phyloP scores from a whole-genome alignment of 78 protist genomes.

The Paulinella micropora region DNA sequence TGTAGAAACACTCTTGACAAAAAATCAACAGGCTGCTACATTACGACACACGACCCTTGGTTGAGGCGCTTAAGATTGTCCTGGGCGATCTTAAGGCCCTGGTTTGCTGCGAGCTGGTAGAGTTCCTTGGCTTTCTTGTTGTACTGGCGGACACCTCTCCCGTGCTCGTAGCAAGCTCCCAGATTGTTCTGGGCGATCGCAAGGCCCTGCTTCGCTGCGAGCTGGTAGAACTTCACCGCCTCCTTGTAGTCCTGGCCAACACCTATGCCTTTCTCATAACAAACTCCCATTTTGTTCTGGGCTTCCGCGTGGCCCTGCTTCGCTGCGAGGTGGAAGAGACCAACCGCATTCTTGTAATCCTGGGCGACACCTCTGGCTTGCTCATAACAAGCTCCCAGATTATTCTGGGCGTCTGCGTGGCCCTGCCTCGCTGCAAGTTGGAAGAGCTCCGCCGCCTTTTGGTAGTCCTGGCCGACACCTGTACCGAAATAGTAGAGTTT shows the following conservation, averaged over 20 bases:
- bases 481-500: neutral
- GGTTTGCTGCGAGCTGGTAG: too few species aligned
- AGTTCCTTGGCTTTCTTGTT: too few species aligned
- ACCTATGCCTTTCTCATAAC: neutral
- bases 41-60: too few species aligned
- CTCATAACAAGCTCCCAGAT: neutral
- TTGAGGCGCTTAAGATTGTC: too few species aligned
- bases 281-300: neutral
- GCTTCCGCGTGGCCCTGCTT: too few species aligned
- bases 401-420: neutral
- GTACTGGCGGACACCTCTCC: conserved; percentile 1
- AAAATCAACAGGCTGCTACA: too few species aligned
- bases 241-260: neutral
- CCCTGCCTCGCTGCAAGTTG: neutral
- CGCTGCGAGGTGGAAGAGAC: neutral
- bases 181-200: conserved; percentile 15
- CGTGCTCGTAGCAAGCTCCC: conserved; percentile 9
- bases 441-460: neutral
- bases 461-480: neutral
- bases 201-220: neutral
- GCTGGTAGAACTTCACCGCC: neutral
- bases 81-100: too few species aligned
- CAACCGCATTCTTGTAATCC: neutral
- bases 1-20: too few species aligned
- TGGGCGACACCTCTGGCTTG: neutral